Evolutionary conservation across 768 basidiomycete species (phyloP), one percentile per base, ranked within the genome.

Genomic region (Dacryopinax spathularia): DNA sequence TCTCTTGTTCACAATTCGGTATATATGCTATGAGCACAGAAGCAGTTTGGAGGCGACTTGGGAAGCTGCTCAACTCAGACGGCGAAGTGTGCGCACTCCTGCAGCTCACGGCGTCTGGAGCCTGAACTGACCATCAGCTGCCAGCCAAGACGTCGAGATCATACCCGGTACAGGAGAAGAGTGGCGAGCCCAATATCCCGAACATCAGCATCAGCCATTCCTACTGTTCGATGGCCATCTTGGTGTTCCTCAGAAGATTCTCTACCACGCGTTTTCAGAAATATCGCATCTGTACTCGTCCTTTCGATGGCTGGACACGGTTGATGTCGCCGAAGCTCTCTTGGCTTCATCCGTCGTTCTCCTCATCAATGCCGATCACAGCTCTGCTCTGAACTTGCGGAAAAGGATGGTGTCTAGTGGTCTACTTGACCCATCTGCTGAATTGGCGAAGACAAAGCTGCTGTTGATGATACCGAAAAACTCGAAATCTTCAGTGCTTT

Each of bases 361-460:
- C 4, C 75, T 88, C 31, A 77, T 80, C 35, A 88, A 88, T 72
- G 83, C 87, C 33, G 84, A 83, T 0, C 83, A 88, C 68, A 82
- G 83, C 64, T 84, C 86, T 22, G 86, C 85, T 1, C 73, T 87
- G 34, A 86, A 88, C 68, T 66, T 74, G 4, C 76, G 87, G 34
- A 87, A 86, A 69, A 73, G 70, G 18, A 77, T 86, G 10, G 34
- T 65, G 4, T 41, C 22, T 25, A 73, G 66, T 1, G 74, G 74
- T 1, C 12, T 68, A 4, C 70, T 83, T 18, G 71, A 77, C 34
- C 69, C 77, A 9, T 64, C 70, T n/a, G 65, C 71, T 34, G 87
- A 89, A 66, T 74, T 88, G 29, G 65, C 63, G 25, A 79, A 78
- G 34, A 76, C 75, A 33, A 72, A 75, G 25, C 76, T 83, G 27